Evolutionary conservation across 345 rosid genomes (phyloP).

Genomic region (Citrus maxima): DNA sequence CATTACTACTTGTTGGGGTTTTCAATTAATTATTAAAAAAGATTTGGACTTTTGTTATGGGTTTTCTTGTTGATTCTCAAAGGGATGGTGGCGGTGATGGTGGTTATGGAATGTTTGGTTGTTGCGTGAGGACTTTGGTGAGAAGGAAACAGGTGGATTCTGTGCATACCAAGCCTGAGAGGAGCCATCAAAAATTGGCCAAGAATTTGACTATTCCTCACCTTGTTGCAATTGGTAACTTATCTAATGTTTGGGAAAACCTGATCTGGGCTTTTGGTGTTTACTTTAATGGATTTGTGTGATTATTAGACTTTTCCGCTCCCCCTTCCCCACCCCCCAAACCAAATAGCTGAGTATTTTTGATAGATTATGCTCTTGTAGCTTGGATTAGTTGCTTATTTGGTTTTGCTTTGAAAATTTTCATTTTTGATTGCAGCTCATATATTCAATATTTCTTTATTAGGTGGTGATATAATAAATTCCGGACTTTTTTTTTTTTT

Average conservation of each 20-base stretch:
- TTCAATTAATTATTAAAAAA: not conserved
- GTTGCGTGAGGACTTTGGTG: slow-evolving; percentile 44
- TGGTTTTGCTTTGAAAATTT: not conserved
- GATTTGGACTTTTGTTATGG: slow-evolving; percentile 30
- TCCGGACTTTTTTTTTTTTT: too few species aligned
- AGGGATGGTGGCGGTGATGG: slow-evolving; percentile 24
- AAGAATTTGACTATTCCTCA: slow-evolving; percentile 68
- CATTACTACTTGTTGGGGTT: not conserved
- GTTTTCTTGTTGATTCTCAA: slow-evolving; percentile 47
- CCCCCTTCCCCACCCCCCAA: too few species aligned
- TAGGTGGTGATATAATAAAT: not conserved
- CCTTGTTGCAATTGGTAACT: slow-evolving; percentile 76
- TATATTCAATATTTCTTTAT: not conserved
- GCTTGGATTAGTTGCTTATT: not conserved
- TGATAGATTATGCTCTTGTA: not conserved
- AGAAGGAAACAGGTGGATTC: slow-evolving; percentile 91
- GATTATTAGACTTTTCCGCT: too few species aligned
- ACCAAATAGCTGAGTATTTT: not conserved
- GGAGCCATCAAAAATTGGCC: slow-evolving; percentile 52
- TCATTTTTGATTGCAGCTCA: not conserved
- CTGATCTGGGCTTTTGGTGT: slow-evolving; percentile 4
- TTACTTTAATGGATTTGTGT: not conserved
- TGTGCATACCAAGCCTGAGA: slow-evolving; percentile 23
- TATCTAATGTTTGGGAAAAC: not conserved
- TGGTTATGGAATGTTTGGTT: slow-evolving; percentile 40